phyloP scores from a whole-genome alignment of 1,284 basidiomycete species.

The Boletellus deceptivus region DNA sequence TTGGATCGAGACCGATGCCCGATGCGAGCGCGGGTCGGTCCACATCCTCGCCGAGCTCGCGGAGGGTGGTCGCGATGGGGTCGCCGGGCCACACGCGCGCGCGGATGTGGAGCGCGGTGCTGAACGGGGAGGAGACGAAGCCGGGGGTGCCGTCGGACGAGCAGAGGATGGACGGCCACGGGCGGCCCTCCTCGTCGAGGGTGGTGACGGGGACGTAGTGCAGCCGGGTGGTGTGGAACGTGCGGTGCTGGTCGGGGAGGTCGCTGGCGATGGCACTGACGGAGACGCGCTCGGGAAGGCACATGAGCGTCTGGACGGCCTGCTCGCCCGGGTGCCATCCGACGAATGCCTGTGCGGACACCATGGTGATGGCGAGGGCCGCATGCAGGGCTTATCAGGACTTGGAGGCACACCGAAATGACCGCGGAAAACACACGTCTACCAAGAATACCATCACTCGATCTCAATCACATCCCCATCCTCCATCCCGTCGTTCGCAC shows the following conservation, averaged over 20 bases:
- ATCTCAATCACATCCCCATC: conserved; percentile 56
- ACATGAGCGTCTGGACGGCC: not conserved
- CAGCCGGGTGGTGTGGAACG: not conserved
- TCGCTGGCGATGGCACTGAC: not conserved
- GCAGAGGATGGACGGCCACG: not conserved
- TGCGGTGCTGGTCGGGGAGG: not conserved
- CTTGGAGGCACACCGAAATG: no score
- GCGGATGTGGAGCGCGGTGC: not conserved
- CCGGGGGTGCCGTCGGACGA: not conserved
- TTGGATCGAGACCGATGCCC: not conserved
- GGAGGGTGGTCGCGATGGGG: not conserved
- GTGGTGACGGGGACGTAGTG: not conserved
- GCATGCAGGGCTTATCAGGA: no score
- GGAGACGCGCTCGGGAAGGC: not conserved
- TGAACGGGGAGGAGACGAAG: not conserved
- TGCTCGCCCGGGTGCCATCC: not conserved
- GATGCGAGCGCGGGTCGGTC: not conserved
- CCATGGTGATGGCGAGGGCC: no score
- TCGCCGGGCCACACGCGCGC: not conserved
- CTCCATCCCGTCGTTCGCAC: conserved; percentile 51
- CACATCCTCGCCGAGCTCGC: no score
- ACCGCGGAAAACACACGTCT: no score
- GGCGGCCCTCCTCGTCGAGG: not conserved
- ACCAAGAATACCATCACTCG: conserved; percentile 35
- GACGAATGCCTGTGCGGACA: no score